A percentile compares a stretch with the other conserved stretches of the same genome.
These are phyloP conservation scores for Lophiotrema nucula DNA, from an alignment of 495 filamentous ascomycete species.

Conservation along the genomic window DNA sequence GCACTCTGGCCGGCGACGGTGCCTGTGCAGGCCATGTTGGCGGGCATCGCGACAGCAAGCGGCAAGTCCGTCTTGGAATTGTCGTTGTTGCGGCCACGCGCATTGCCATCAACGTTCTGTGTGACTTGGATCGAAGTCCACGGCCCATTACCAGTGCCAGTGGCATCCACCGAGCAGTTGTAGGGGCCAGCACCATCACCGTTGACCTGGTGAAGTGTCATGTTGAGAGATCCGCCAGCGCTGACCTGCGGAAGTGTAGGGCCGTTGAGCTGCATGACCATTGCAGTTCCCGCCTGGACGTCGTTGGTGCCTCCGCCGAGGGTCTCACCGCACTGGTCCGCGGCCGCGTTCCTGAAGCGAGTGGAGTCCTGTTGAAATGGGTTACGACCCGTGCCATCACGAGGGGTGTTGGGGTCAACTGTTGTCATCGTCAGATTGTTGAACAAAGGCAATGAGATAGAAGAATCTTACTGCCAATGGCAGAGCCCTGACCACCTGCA, in stretches of 20 bases:
- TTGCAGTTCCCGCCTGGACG: constrained; percentile 48
- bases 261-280: constrained; percentile 43
- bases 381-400: constrained; percentile 50
- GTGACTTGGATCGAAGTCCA: constrained; percentile 37
- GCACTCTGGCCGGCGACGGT: constrained; percentile 53
- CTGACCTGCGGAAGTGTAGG: constrained; percentile 53
- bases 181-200: constrained; percentile 57
- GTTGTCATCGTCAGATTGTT: constrained; percentile 9
- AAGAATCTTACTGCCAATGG: constrained; percentile 40
- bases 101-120: constrained; percentile 32
- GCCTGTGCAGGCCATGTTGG: constrained; percentile 50
- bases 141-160: constrained; percentile 42
- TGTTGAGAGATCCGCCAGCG: constrained; percentile 47
- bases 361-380: constrained; percentile 57
- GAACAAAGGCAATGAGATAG: background rate
- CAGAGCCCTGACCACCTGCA: constrained; percentile 45
- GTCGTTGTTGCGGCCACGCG: constrained; percentile 26
- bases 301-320: constrained; percentile 47
- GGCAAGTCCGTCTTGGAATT: constrained; percentile 23
- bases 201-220: constrained; percentile 58
- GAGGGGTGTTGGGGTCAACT: constrained; percentile 51
- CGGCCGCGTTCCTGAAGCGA: constrained; percentile 47
- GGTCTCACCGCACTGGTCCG: constrained; percentile 33
- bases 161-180: constrained; percentile 52
- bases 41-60: constrained; percentile 48